Evolutionary conservation across 306 rosid genomes (phyloP).

Genomic region (Rubus parviflorus): DNA sequence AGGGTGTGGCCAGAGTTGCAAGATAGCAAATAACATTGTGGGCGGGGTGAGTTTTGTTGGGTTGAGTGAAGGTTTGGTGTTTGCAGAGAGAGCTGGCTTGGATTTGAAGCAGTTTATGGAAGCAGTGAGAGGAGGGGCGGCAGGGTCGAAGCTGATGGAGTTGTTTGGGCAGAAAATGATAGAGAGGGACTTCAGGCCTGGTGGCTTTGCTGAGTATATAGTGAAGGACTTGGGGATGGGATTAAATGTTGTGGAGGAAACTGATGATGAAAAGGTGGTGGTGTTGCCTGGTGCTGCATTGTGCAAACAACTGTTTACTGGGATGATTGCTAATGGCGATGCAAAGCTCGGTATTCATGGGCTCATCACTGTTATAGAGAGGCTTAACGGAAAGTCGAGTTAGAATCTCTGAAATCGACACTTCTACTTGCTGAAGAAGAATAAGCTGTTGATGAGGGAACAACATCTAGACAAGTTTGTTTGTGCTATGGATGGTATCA

Average conservation of each 20-base stretch:
- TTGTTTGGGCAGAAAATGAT: conserved; percentile 70
- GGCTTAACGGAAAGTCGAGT: conserved; percentile 50
- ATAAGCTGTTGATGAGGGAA: not conserved
- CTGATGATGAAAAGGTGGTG: conserved; percentile 36
- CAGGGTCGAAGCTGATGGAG: conserved; percentile 62
- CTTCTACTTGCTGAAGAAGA: not conserved
- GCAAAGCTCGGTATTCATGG: conserved; percentile 73
- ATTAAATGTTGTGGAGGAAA: conserved; percentile 49
- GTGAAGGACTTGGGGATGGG: conserved; percentile 92
- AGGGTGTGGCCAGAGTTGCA: conserved; percentile 76
- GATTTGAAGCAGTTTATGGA: conserved; percentile 46
- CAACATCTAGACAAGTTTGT: not conserved
- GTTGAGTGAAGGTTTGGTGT: conserved; percentile 70
- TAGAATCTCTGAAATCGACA: conserved; percentile 15
- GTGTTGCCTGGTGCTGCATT: conserved; percentile 77
- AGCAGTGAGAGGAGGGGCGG: conserved; percentile 57
- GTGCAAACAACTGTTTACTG: conserved; percentile 56
- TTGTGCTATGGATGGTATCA: not conserved
- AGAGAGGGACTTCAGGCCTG: conserved; percentile 54
- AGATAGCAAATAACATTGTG: conserved; percentile 67
- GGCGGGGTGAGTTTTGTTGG: conserved; percentile 54
- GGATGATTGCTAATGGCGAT: conserved; percentile 79
- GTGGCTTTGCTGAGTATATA: conserved; percentile 65
- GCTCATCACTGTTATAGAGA: conserved; percentile 57
- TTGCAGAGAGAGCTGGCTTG: conserved; percentile 64